Conservation (phyloP, 1,284 basidiomycete species). For the Ceratobasidium sp. region DNA sequence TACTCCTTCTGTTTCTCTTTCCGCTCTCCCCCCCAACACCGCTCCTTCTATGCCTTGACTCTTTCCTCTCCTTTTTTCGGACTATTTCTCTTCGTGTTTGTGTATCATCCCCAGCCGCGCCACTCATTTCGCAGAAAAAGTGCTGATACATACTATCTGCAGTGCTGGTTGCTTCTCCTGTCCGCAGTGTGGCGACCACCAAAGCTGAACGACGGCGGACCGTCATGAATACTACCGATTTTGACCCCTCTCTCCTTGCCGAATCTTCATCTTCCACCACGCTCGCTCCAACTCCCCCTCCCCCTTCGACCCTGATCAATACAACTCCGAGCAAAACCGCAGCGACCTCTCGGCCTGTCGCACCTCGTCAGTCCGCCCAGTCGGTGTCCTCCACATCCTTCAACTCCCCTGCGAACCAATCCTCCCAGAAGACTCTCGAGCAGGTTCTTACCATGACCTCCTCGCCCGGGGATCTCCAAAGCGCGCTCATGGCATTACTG, state of each 20-base stretch:
- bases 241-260: conserved; percentile 43
- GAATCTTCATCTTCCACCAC: conserved; percentile 2
- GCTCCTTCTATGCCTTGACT: neutral
- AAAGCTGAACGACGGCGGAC: conserved; percentile 42
- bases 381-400: conserved; percentile 31
- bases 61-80: neutral
- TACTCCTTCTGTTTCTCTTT: neutral
- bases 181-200: conserved; percentile 22
- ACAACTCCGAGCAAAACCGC: conserved; percentile 10
- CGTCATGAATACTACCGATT: conserved; percentile 38
- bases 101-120: neutral
- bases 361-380: conserved; percentile 34
- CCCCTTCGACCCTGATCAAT: neutral
- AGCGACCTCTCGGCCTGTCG: conserved; percentile 12
- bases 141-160: conserved; percentile 13
- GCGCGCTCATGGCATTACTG: conserved; percentile 79
- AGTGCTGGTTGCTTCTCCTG: conserved; percentile 9
- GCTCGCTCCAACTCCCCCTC: conserved; percentile 8
- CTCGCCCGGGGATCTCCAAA: conserved; percentile 59
- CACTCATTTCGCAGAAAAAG: conserved; percentile 2
- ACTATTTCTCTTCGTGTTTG: neutral
- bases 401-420: conserved; percentile 1
- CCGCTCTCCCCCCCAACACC: neutral
- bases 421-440: conserved; percentile 48
- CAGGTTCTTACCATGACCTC: conserved; percentile 46